A percentile compares a stretch with the other conserved stretches of the same genome.
Conservation (phyloP, 169 alveolate species). For the Toxoplasma gondii region DNA sequence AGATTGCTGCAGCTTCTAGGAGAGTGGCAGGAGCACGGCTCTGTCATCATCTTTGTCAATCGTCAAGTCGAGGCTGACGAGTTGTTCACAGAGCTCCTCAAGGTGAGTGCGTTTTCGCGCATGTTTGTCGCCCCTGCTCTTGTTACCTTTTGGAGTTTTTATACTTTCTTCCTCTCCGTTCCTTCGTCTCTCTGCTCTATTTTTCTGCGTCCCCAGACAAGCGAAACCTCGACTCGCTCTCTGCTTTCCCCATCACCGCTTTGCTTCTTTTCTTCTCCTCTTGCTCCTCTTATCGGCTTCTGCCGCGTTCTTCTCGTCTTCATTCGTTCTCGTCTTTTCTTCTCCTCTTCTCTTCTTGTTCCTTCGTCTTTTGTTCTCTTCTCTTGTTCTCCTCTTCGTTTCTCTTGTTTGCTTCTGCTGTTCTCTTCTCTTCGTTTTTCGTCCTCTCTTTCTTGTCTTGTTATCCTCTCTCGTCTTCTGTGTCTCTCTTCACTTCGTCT, state of each 20-base stretch:
- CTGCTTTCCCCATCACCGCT: not conserved
- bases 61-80: slow-evolving; percentile 97
- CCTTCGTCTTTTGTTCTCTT: too few species aligned
- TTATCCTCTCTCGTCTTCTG: too few species aligned
- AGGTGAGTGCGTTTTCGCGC: slow-evolving; percentile 49
- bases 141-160: not conserved
- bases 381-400: too few species aligned
- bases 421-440: not conserved
- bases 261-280: not conserved
- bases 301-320: not conserved
- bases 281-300: not conserved
- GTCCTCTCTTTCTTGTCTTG: not conserved
- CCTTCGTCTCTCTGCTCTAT: not conserved
- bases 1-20: slow-evolving; percentile 95
- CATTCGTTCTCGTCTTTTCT: too few species aligned
- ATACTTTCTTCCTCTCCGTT: not conserved
- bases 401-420: too few species aligned
- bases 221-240: not conserved
- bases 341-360: too few species aligned
- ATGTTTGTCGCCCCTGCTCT: not conserved
- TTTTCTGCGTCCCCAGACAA: not conserved
- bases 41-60: slow-evolving; percentile 95
- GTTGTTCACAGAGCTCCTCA: slow-evolving; percentile 87
- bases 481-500: too few species aligned
- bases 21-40: slow-evolving; percentile 95